A percentile compares a stretch with the other conserved stretches of the same genome.
phyloP scores from a whole-genome alignment of 2,329 filamentous ascomycete species.

The Calonectria pteridis region DNA sequence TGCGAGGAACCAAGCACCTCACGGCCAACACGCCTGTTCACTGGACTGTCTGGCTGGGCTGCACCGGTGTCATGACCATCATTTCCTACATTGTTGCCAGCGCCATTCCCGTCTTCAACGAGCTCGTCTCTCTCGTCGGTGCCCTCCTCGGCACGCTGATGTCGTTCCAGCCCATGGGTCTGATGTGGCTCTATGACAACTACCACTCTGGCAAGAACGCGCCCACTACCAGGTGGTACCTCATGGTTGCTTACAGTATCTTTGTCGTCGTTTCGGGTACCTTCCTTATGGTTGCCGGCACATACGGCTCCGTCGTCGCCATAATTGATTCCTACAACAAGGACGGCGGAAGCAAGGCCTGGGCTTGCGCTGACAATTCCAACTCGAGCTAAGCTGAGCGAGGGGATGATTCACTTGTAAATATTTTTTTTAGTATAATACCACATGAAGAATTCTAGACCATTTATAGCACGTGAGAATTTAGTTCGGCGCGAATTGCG shows the following conservation, averaged over 20 bases:
- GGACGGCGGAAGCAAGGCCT: constrained; percentile 50
- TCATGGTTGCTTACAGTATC: constrained; percentile 31
- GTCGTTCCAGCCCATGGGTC: constrained; percentile 41
- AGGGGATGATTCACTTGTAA: background rate
- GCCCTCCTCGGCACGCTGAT: constrained; percentile 44
- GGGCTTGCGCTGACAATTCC: constrained; percentile 57
- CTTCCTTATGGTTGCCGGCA: constrained; percentile 18
- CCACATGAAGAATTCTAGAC: background rate
- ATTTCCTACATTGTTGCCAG: constrained; percentile 41
- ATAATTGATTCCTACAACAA: constrained; percentile 45
- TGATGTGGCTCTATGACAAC: constrained; percentile 43
- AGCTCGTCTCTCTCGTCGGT: constrained; percentile 41
- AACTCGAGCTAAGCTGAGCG: constrained; percentile 27
- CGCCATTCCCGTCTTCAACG: constrained; percentile 32
- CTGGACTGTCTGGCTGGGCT: constrained; percentile 22
- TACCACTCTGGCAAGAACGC: constrained; percentile 11
- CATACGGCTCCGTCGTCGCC: constrained; percentile 15
- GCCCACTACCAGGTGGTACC: constrained; percentile 20
- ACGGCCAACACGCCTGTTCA: constrained; percentile 11
- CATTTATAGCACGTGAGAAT: background rate
- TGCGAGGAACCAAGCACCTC: constrained; percentile 18
- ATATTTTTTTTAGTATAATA: background rate
- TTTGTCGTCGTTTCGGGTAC: constrained; percentile 32
- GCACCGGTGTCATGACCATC: constrained; percentile 31
- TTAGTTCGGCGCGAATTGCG: background rate